Conservation (phyloP, 2,329 filamentous ascomycete species). For the Colletotrichum sp. region DNA sequence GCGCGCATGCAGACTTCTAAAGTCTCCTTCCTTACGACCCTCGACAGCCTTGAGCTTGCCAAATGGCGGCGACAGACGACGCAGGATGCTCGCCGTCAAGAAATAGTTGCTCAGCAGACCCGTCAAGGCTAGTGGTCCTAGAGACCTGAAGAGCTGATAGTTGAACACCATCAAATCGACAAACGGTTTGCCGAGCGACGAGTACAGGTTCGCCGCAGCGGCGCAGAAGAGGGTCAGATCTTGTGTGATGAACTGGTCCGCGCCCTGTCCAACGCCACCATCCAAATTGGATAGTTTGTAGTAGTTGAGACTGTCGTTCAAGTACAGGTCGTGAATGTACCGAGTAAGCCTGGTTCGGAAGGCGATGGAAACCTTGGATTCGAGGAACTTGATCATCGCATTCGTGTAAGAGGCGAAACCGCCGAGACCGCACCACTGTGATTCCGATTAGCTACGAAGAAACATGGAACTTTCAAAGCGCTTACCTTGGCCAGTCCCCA, state of each 20-base stretch:
- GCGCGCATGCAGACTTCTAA: slow-evolving; percentile 87
- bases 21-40: slow-evolving; percentile 93
- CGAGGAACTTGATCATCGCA: slow-evolving; percentile 98
- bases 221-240: slow-evolving; percentile 96
- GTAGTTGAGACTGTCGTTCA: slow-evolving; percentile 94
- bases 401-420: slow-evolving; percentile 96
- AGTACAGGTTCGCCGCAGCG: slow-evolving; percentile 90
- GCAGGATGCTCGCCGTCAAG: slow-evolving; percentile 87
- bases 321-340: slow-evolving; percentile 96
- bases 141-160: slow-evolving; percentile 91
- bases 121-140: slow-evolving; percentile 86
- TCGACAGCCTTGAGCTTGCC: slow-evolving; percentile 97
- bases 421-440: slow-evolving; percentile 87
- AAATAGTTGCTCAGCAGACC: slow-evolving; percentile 94
- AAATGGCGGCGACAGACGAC: slow-evolving; percentile 90
- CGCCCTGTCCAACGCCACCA: slow-evolving; percentile 87
- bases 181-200: slow-evolving; percentile 94
- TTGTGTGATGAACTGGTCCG: slow-evolving; percentile 97
- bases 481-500: slow-evolving; percentile 82
- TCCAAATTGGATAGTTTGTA: slow-evolving; percentile 95
- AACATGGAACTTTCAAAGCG: background rate
- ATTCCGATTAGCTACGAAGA: slow-evolving; percentile 15
- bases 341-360: slow-evolving; percentile 93
- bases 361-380: slow-evolving; percentile 97
- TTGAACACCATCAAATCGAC: slow-evolving; percentile 99